These are phyloP conservation scores for Pinus taeda DNA, from an alignment of 75 land plant genomes.

Conservation along the genomic window DNA sequence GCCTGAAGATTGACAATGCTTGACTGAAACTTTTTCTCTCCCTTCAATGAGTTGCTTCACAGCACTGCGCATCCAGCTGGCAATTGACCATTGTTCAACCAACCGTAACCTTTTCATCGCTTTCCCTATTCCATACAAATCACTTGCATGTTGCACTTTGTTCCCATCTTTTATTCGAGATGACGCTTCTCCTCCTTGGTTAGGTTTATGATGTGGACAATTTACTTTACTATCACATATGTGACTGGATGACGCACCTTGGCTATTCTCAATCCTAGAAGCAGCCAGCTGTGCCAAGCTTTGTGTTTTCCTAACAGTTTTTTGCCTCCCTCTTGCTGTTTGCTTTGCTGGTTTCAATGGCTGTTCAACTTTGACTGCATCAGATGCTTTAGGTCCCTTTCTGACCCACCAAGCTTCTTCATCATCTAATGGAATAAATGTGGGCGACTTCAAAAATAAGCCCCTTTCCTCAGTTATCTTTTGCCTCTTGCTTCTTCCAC, in stretches of 20 bases:
- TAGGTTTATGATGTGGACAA: constrained; percentile 80
- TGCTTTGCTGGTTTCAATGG: constrained; percentile 69
- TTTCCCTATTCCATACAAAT: constrained; percentile 60
- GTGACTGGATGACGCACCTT: constrained; percentile 91
- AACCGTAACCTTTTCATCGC: constrained; percentile 58
- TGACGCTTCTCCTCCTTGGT: constrained; percentile 30
- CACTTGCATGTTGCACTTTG: constrained; percentile 22
- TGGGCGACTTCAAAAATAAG: constrained; percentile 21
- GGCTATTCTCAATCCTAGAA: constrained; percentile 83
- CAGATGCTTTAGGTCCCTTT: constrained; percentile 59
- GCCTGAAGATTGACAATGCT: constrained; percentile 31
- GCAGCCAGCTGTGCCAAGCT: constrained; percentile 89
- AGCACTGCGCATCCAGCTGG: constrained; percentile 56
- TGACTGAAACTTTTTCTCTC: constrained; percentile 39
- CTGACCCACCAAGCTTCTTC: constrained; percentile 86
- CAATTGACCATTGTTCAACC: constrained; percentile 54
- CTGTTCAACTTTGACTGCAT: constrained; percentile 64
- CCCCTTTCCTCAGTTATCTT: constrained; percentile 62
- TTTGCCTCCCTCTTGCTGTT: constrained; percentile 71
- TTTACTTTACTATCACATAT: constrained; percentile 63
- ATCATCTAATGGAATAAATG: constrained; percentile 49
- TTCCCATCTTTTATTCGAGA: constrained; percentile 30
- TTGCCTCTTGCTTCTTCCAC: constrained; percentile 67
- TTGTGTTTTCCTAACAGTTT: constrained; percentile 77
- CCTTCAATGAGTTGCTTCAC: constrained; percentile 68